Base-by-base conservation (phyloP, 2,329 filamentous ascomycete species). In the Parastagonospora avenae region DNA sequence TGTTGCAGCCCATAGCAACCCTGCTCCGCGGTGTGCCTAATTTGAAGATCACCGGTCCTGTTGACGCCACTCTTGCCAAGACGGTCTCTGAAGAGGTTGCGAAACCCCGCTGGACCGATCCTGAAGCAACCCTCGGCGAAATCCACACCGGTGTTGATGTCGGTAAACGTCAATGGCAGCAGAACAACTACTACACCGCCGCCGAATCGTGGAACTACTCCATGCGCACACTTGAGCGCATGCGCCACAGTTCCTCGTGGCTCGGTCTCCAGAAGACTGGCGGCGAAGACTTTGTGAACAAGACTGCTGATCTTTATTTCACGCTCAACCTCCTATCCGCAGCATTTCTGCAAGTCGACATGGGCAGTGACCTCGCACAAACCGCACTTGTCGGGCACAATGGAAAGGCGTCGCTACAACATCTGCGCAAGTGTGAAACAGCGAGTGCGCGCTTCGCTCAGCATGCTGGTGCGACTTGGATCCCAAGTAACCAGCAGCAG, bases 151-250 rank as follows among this genome's bases (percentile, higher is more conserved):
- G 63, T 35, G 59, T 60, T 2, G 63, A 66, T 19, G 63, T 66
- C 12, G 63, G 63, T 40, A 66, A 66, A 48, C 63, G 63, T 11
- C 63, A 66, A 46, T 67, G 64, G 64, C 59, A 66, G 37, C 62
- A 61, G 36, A 56, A 52, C 42, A 59, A 66, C 38, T 56, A 48
- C 35, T 60, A 58, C 41, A 29, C 50, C 4, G 61, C 61, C 2
- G 47, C 60, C 4, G 57, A 55, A 38, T 64, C 62, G 4, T 66
- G 63, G 63, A 49, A 56, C 2, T 62, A 64, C 29, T 50, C 62
- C 0, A 59, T 65, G 57, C 63, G 62, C 28, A 65, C 61, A 0
- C 57, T 67, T 11, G 64, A 65, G 46, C 60, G 62, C 44, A 67
- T 66, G 64, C 64, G 64, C 30, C 57, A 64, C 41, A 61, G 57